Evolutionary conservation across 1,139 yeast species (phyloP), one percentile per base, ranked within the genome.

Genomic region (Sugiyamaella grinbergsii): DNA sequence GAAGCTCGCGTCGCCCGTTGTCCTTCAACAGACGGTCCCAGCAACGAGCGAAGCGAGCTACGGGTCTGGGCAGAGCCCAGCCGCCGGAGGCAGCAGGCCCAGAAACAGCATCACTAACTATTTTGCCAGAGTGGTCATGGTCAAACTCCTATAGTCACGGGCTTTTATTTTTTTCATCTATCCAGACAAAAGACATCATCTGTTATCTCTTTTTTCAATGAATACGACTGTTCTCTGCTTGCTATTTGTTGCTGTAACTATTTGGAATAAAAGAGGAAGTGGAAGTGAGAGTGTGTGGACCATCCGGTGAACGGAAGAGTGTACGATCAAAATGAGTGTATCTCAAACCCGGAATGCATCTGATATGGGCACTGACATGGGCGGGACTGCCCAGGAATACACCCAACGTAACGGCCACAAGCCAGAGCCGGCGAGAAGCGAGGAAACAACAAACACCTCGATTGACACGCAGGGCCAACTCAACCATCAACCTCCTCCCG

Each of bases 41-140:
- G 33, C 33, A n/a, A 15, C 33, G 33, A 29, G 33, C 33, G 33
- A 11, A 29, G 33, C 33, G 33, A 29, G 33, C 33, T 3, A 29
- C 33, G 33, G 33, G 33, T 29, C 33, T 13, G 33, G 33, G 33
- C 33, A 29, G 33, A 11, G 33, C 33, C 33, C 33, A 13, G 33
- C 33, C 33, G 33, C 33, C 33, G 33, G 33, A 29, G 33, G 33
- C 33, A 29, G 33, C 5, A 28, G 13, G n/a, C 32, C 32, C 32
- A 6, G 13, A 23, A 5, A 11, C 13, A 28, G 13, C n/a, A 7
- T 29, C 16, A 29, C 33, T 29, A 29, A 29, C 33, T 29, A 16
- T n/a, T 8, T 2, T 15, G 2, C 4, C 16, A 29, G 33, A 29
- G 16, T 29, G n/a, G 16, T 29, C 33, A 29, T 29, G 33, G 33